phyloP scores from a whole-genome alignment of 2,329 filamentous ascomycete genomes.

The Davidsoniella australis region DNA sequence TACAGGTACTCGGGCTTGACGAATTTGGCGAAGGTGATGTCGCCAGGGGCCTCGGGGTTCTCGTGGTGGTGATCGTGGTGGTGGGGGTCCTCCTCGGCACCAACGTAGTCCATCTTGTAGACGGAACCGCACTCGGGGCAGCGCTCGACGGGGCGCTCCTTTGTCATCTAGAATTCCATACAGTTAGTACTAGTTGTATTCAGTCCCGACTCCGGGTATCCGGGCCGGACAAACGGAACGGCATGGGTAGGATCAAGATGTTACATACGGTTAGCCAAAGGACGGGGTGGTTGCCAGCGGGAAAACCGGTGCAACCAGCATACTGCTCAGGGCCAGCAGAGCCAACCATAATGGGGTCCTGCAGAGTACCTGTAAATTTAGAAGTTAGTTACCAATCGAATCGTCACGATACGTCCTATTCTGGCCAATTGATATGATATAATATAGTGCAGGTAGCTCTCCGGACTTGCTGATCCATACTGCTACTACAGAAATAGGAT shows the following conservation, averaged over 20 bases:
- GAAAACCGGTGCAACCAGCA: conserved; percentile 85
- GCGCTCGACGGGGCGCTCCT: conserved; percentile 79
- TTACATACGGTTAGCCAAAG: conserved; percentile 73
- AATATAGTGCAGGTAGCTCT: background rate
- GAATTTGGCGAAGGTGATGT: conserved; percentile 88
- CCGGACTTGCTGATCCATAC: background rate
- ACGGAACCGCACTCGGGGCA: conserved; percentile 94
- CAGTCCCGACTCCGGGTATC: background rate
- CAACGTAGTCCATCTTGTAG: conserved; percentile 96
- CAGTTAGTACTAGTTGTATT: conserved; percentile 5
- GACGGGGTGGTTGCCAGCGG: conserved; percentile 79
- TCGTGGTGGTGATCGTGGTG: conserved; percentile 37
- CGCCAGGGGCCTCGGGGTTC: conserved; percentile 50
- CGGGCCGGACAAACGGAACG: background rate
- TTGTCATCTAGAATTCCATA: conserved; percentile 45
- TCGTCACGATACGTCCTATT: background rate
- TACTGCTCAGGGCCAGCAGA: conserved; percentile 94
- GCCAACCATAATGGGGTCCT: conserved; percentile 79
- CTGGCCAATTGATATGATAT: too few relatives aligned
- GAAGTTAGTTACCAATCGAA: background rate
- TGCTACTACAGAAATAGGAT: background rate
- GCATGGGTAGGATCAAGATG: background rate
- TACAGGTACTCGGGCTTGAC: conserved; percentile 92
- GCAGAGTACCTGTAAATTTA: conserved; percentile 50
- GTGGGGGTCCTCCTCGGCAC: conserved; percentile 59